Conservation (phyloP, 1,284 basidiomycete genomes). For the Grifola frondosa region DNA sequence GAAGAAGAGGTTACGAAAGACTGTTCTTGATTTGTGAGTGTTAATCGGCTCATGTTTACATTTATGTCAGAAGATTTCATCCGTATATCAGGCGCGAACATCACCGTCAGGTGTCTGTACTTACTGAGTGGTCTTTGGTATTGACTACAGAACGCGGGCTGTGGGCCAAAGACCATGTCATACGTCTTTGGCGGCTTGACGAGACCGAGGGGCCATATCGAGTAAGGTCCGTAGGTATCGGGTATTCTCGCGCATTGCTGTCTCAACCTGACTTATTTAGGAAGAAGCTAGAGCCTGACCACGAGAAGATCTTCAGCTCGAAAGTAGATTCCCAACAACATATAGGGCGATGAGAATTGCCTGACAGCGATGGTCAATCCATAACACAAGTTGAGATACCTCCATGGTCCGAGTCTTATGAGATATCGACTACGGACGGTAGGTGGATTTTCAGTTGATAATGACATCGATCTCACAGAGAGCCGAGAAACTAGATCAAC, state of each 20-base stretch:
- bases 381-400: conserved; percentile 64
- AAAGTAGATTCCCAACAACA: conserved; percentile 48
- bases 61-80: not conserved
- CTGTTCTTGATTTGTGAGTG: conserved; percentile 65
- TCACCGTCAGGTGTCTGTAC: conserved; percentile 60
- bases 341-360: conserved; percentile 56
- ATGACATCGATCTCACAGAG: too few species aligned
- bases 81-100: conserved; percentile 56
- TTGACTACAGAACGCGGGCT: conserved; percentile 74
- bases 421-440: conserved; percentile 65
- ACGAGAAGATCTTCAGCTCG: conserved; percentile 49
- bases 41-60: not conserved
- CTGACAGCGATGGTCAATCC: conserved; percentile 60
- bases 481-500: too few species aligned
- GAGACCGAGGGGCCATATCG: conserved; percentile 88
- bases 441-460: too few species aligned
- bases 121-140: conserved; percentile 58
- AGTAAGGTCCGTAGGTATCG: conserved; percentile 68
- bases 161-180: conserved; percentile 62
- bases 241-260: not conserved
- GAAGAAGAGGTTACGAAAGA: conserved; percentile 67
- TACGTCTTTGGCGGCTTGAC: conserved; percentile 72
- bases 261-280: conserved; percentile 35
- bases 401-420: conserved; percentile 80
- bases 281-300: conserved; percentile 70